A percentile compares a stretch with the other conserved stretches of the same genome.
phyloP scores from a whole-genome alignment of 2,329 filamentous ascomycete genomes.

The Claviceps sp. region DNA sequence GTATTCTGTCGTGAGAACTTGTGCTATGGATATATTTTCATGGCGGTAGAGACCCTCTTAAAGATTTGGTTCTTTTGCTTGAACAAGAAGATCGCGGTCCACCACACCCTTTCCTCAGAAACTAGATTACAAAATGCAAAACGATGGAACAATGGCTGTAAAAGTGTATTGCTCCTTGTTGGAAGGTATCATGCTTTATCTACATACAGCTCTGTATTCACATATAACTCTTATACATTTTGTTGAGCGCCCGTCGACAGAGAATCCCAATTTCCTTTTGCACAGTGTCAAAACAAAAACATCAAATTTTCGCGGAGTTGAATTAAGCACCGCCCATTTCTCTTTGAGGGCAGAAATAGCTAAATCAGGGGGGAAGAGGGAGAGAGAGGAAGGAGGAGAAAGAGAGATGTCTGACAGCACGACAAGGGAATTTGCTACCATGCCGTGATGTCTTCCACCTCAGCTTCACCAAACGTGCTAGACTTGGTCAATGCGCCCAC shows the following conservation, averaged over 20 bases:
- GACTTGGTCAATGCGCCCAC: constrained; percentile 62
- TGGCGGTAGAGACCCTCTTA: background rate
- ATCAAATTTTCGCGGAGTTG: background rate
- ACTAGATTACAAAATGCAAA: background rate
- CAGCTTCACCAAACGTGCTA: constrained; percentile 88
- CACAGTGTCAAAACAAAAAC: background rate
- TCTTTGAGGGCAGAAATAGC: too few species aligned
- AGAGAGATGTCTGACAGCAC: background rate
- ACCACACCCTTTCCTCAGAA: too few species aligned
- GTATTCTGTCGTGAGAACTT: too few species aligned
- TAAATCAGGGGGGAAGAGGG: background rate
- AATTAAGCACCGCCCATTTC: background rate
- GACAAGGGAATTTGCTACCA: constrained; percentile 46
- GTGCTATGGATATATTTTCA: background rate
- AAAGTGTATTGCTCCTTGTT: background rate
- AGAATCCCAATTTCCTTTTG: background rate
- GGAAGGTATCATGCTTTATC: background rate
- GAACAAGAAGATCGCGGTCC: background rate
- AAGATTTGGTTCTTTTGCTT: background rate
- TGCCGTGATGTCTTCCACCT: constrained; percentile 90
- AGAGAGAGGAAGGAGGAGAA: background rate
- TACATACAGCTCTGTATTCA: background rate
- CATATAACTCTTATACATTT: background rate
- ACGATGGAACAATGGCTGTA: background rate
- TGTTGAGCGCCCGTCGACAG: background rate